These are phyloP conservation scores for Serendipita sp. DNA, from an alignment of 768 basidiomycete species.

Conservation along the genomic window DNA sequence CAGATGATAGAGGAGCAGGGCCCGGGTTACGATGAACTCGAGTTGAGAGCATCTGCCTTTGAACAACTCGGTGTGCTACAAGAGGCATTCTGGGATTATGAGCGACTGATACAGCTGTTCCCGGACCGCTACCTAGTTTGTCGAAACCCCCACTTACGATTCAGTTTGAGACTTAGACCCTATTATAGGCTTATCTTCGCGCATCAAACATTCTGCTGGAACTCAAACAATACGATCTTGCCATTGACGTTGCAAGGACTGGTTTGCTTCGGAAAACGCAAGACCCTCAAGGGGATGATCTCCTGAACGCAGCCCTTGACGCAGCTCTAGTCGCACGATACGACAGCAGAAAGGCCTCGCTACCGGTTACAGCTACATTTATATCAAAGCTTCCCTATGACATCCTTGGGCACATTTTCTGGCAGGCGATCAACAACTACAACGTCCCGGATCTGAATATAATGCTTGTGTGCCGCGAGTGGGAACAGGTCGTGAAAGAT, in stretches of 20 bases:
- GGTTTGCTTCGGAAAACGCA: background rate
- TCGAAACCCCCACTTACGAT: background rate
- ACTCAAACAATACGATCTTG: background rate
- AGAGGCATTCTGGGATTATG: slow-evolving; percentile 55
- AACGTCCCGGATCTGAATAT: background rate
- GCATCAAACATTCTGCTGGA: background rate
- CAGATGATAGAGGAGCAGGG: slow-evolving; percentile 37
- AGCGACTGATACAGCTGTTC: slow-evolving; percentile 46
- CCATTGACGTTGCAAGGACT: background rate
- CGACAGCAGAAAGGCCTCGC: background rate
- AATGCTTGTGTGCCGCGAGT: background rate
- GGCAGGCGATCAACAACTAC: background rate
- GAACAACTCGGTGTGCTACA: slow-evolving; percentile 44
- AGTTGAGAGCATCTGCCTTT: slow-evolving; percentile 58
- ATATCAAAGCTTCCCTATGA: background rate
- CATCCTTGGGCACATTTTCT: background rate
- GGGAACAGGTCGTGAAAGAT: background rate
- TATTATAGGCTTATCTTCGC: background rate
- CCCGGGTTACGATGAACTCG: slow-evolving; percentile 36
- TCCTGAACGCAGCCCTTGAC: background rate
- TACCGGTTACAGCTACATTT: background rate
- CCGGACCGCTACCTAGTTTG: slow-evolving; percentile 48
- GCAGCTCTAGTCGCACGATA: background rate
- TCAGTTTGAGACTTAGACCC: background rate
- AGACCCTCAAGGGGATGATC: background rate